A percentile compares a stretch with the other conserved stretches of the same genome.
phyloP scores from a whole-genome alignment of 1,284 basidiomycete species.

The Ustilago cynodontis region DNA sequence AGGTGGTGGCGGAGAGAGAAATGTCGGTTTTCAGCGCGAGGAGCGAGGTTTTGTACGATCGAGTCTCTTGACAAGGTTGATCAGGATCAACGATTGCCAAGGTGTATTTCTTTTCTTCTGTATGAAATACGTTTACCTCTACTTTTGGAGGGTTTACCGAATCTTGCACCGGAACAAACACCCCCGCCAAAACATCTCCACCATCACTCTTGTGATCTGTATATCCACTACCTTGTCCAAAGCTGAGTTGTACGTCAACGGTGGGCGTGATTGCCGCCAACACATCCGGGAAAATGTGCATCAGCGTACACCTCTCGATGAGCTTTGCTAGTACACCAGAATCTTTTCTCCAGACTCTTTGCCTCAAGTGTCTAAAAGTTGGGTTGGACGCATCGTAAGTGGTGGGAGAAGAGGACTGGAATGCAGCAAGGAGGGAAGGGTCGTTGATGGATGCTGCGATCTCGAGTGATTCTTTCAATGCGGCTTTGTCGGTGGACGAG shows the following conservation, averaged over 20 bases:
- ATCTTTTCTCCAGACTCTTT: constrained; percentile 80
- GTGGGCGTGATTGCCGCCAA: constrained; percentile 80
- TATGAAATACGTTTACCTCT: constrained; percentile 81
- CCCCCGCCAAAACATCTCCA: constrained; percentile 79
- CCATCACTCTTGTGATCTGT: constrained; percentile 69
- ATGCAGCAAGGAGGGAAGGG: constrained; percentile 81
- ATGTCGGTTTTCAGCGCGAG: constrained; percentile 85
- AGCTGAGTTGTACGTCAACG: constrained; percentile 79
- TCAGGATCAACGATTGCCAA: constrained; percentile 91
- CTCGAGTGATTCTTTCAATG: constrained; percentile 72
- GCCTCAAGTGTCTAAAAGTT: constrained; percentile 82
- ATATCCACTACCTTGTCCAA: constrained; percentile 71
- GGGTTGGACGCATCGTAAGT: constrained; percentile 72
- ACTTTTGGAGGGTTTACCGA: constrained; percentile 77
- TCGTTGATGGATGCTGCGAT: constrained; percentile 81
- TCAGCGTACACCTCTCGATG: constrained; percentile 92
- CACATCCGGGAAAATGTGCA: constrained; percentile 90
- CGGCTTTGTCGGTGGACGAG: constrained; percentile 17
- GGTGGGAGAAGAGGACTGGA: constrained; percentile 71
- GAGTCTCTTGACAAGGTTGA: constrained; percentile 79
- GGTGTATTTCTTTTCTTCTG: constrained; percentile 85
- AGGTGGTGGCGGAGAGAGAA: constrained; percentile 27
- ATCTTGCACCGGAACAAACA: constrained; percentile 70
- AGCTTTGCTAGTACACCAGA: constrained; percentile 68
- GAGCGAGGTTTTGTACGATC: constrained; percentile 79